Percentiles rank a stretch among this genome's conserved stretches.
These are phyloP conservation scores for Pleurotus giganteus DNA, from an alignment of 768 basidiomycete species.

Conservation along the genomic window DNA sequence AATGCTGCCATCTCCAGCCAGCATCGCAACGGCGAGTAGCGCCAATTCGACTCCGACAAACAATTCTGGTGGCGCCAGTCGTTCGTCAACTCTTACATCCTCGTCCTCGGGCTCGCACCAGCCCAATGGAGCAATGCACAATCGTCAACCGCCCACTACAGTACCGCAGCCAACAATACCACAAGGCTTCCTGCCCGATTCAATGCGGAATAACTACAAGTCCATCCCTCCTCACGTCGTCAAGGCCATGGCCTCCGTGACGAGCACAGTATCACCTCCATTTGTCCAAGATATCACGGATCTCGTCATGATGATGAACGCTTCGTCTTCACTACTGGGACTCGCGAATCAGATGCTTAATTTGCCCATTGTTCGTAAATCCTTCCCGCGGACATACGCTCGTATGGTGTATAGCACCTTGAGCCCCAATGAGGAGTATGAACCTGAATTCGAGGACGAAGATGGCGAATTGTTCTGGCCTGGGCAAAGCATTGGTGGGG, in stretches of 20 bases:
- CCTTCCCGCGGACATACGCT: constrained; percentile 74
- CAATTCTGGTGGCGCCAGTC: constrained; percentile 54
- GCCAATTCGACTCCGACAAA: constrained; percentile 76
- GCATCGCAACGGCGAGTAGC: constrained; percentile 63
- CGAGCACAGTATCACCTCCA: constrained; percentile 42
- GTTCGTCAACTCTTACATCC: constrained; percentile 29
- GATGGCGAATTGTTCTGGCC: constrained; percentile 89
- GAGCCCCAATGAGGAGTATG: constrained; percentile 64
- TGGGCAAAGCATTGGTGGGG: constrained; percentile 66
- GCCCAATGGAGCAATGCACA: constrained; percentile 24
- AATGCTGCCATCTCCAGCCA: constrained; percentile 80
- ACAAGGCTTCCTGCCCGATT: constrained; percentile 35
- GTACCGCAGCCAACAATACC: constrained; percentile 24
- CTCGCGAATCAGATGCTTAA: constrained; percentile 55
- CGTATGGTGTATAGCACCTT: constrained; percentile 69
- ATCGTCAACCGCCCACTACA: not conserved
- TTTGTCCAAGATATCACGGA: constrained; percentile 43
- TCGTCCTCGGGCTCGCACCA: constrained; percentile 29
- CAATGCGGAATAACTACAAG: constrained; percentile 29
- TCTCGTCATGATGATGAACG: constrained; percentile 32
- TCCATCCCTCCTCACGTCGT: constrained; percentile 42
- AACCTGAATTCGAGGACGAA: constrained; percentile 82
- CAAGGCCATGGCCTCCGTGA: constrained; percentile 40
- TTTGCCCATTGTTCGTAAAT: constrained; percentile 63
- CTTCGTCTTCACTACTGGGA: constrained; percentile 47